Conservation (phyloP, 805 yeast genomes). For the Hermanozyma aechmeae region DNA sequence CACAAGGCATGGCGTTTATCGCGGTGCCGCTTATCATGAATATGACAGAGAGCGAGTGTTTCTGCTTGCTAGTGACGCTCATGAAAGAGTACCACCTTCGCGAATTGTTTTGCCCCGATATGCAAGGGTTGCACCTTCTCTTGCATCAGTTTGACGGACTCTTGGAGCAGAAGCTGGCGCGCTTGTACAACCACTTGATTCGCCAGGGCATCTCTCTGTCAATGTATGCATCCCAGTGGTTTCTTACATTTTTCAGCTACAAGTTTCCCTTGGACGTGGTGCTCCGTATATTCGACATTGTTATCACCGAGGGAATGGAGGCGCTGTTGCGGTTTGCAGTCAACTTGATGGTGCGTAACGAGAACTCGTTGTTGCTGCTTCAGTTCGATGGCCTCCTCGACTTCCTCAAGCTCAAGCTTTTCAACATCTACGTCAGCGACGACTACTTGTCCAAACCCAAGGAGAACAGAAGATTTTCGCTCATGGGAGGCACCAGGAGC, state of each 20-base stretch:
- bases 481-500: neutral
- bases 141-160: conserved; percentile 87
- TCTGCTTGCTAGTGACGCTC: conserved; percentile 66
- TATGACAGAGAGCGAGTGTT: conserved; percentile 76
- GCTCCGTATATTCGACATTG: conserved; percentile 75
- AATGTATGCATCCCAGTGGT: conserved; percentile 98
- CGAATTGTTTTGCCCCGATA: conserved; percentile 71
- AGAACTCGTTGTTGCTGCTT: conserved; percentile 45
- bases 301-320: conserved; percentile 87
- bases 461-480: conserved; percentile 1
- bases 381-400: conserved; percentile 71
- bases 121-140: conserved; percentile 85
- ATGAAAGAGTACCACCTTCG: conserved; percentile 84
- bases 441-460: conserved; percentile 11
- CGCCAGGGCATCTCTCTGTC: conserved; percentile 86
- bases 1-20: conserved; percentile 96
- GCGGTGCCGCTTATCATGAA: conserved; percentile 78
- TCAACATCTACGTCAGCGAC: conserved; percentile 53
- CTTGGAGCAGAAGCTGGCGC: conserved; percentile 68
- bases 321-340: conserved; percentile 77
- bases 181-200: conserved; percentile 61
- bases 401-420: conserved; percentile 71
- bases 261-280: conserved; percentile 89
- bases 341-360: conserved; percentile 67
- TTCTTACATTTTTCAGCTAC: conserved; percentile 88